Base-by-base conservation (phyloP, 768 basidiomycete genomes). In the Kwoniella bestiolae region DNA sequence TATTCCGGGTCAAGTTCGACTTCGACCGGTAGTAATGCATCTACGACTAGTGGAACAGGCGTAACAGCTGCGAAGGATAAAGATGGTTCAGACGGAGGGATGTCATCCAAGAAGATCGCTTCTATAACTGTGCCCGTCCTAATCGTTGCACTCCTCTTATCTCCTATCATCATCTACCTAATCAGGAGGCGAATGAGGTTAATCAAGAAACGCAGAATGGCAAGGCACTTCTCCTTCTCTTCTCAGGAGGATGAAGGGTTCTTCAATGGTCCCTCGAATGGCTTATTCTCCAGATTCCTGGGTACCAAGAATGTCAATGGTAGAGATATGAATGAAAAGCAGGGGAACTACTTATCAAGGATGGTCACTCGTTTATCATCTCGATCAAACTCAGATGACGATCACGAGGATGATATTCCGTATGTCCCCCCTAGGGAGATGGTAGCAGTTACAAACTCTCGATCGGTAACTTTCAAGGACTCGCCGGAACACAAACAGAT, bases 171-270 rank as follows among this genome's bases (percentile, higher is more conserved):
- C n/a, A 50, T 81, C 46, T 79, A 66, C 63, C 65, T 73, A 31
- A 66, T 70, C 45, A 61, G 75, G 45, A 60, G 76, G 51, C 69
- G 73, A 44, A 59, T 77, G 57, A 41, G 72, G 31, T 60, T 77
- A 63, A 63, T 72, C 61, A 65, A 73, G 53, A 73, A 75, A 57
- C 60, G 80, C 53, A 59, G 74, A 11, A 73, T 74, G 74, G 78
- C 78, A 26, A 63, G 69, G 46, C 75, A 79, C 60, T 79, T 77
- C 50, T 71, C 73, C 9, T 71, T 74, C 68, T 69, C 68, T 8
- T 64, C 65, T 31, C 68, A 69, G 46, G 73, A 71, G 32, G 73
- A 75, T 56, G 51, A 56, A 44, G 71, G 68, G 28, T 67, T 70
- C 59, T 38, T 56, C 26, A 25, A 58, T 38, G 49, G 34, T 52